Base-by-base conservation (phyloP, 139 green algal species). In the Zygnema cylindricum region DNA sequence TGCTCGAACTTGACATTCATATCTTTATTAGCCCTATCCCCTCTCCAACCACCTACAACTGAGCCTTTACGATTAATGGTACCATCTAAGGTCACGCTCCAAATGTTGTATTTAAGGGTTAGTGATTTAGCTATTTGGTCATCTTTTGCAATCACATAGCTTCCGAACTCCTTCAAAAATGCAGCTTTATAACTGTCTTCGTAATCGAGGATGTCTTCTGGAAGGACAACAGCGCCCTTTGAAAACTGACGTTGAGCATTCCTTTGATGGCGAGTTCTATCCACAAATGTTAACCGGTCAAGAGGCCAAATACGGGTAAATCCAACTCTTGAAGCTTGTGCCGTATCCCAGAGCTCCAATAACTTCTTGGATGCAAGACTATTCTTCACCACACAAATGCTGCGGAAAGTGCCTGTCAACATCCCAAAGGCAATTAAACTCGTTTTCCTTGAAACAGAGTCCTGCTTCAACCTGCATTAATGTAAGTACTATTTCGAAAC, bases 1-100 rank as follows among this genome's bases (percentile, higher is more conserved):
- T 79, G 71, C 71, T 79, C 71, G 11, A 79, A 16, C 71, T 79
- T 79, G 36, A 79, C 7, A 11, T 16, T 42, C 71, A 79, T 79
- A 43, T 54, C 35, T 7, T 42, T 41, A 11, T 11, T 42, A 7
- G 71, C 71, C 3, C 43, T 3, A 25, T 42, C 71, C 3, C 71
- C 71, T 41, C 71, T 41, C 71, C 71, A 79, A 7, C 71, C 71
- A 3, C 71, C 71, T 25, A 41, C 38, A 41, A 79, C 11, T 11
- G 36, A 79, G 7, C 71, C 71, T 41, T 16, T 41, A 11, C 71
- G 71, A 41, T 42, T 54, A 25, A 79, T 42, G 38, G 36, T 41
- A 41, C 71, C 71, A 43, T 42, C 71, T 42, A 54, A 7, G 11
- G 71, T 79, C 3, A 79, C 71, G 71, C 71, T 54, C 36, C 71